A percentile compares a stretch with the other conserved stretches of the same genome.
Conservation (phyloP, 2,329 filamentous ascomycete genomes). For the Pleurostoma richardsiae region DNA sequence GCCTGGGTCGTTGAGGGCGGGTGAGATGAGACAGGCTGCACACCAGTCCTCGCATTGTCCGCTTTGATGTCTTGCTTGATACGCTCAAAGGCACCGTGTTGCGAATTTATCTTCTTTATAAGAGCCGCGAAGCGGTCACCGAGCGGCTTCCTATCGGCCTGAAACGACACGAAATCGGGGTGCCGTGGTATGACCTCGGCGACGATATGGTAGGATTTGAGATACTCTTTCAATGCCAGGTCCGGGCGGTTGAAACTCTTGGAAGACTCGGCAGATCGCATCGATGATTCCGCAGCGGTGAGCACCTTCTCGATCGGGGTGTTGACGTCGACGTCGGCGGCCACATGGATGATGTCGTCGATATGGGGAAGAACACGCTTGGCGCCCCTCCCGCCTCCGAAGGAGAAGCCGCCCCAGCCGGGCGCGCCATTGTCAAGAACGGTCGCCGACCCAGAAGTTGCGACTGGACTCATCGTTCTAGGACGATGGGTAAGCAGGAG, state of each 20-base stretch:
- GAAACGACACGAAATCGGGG: slow-evolving; percentile 64
- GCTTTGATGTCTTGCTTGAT: slow-evolving; percentile 57
- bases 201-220: slow-evolving; percentile 75
- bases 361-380: slow-evolving; percentile 44
- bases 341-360: slow-evolving; percentile 43
- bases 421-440: slow-evolving; percentile 15
- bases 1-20: slow-evolving; percentile 4
- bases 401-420: neutral
- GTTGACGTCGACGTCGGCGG: slow-evolving; percentile 39
- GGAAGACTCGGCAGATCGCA: slow-evolving; percentile 56
- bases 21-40: slow-evolving; percentile 33
- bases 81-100: slow-evolving; percentile 45
- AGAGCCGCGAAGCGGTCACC: slow-evolving; percentile 43
- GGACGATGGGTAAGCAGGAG: neutral
- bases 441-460: slow-evolving; percentile 17
- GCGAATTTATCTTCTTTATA: slow-evolving; percentile 41
- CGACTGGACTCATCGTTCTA: neutral
- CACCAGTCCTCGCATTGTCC: slow-evolving; percentile 59
- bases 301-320: slow-evolving; percentile 50
- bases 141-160: slow-evolving; percentile 45
- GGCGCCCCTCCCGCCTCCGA: slow-evolving; percentile 8
- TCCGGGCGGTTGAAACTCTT: slow-evolving; percentile 64
- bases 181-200: slow-evolving; percentile 73
- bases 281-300: slow-evolving; percentile 43
- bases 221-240: slow-evolving; percentile 75